Conservation (phyloP, 352 stramenopile genomes). For the Pythium diclinum region DNA sequence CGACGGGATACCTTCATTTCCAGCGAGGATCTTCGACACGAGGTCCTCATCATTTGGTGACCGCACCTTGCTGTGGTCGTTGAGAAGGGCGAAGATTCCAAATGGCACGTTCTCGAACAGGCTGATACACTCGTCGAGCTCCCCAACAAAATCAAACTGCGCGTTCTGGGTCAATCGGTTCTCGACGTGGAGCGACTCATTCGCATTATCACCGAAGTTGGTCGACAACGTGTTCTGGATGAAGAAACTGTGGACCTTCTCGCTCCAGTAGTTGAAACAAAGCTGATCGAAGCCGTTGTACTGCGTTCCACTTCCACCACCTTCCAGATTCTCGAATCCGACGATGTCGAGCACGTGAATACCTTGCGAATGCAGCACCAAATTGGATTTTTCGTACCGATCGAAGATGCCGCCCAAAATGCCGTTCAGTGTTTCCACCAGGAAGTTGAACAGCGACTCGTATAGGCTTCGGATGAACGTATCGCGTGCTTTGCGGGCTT, state of each 20-base stretch:
- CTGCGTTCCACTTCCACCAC: conserved; percentile 15
- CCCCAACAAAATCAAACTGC: conserved; percentile 47
- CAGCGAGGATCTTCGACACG: conserved; percentile 72
- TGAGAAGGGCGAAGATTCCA: conserved; percentile 69
- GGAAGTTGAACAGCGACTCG: conserved; percentile 71
- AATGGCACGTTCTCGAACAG: conserved; percentile 74
- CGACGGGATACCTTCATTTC: conserved; percentile 49
- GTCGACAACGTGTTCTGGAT: conserved; percentile 70
- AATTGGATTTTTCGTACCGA: conserved; percentile 80
- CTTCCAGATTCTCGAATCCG: conserved; percentile 64
- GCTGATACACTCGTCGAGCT: conserved; percentile 63
- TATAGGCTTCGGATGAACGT: conserved; percentile 82
- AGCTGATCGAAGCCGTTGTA: conserved; percentile 77
- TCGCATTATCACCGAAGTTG: conserved; percentile 53
- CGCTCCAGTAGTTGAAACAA: conserved; percentile 84
- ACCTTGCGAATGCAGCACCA: conserved; percentile 75
- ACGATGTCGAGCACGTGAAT: conserved; percentile 83
- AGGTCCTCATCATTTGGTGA: conserved; percentile 76
- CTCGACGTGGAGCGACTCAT: conserved; percentile 65
- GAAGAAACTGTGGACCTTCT: conserved; percentile 82
- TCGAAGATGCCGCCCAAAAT: conserved; percentile 82
- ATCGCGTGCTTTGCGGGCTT: conserved; percentile 64
- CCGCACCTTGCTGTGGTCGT: conserved; percentile 63
- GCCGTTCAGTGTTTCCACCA: conserved; percentile 78
- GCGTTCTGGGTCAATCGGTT: conserved; percentile 53